Percentiles rank a stretch among this genome's conserved stretches.
Conservation (phyloP, 768 basidiomycete species). For the Tremella fuciformis region DNA sequence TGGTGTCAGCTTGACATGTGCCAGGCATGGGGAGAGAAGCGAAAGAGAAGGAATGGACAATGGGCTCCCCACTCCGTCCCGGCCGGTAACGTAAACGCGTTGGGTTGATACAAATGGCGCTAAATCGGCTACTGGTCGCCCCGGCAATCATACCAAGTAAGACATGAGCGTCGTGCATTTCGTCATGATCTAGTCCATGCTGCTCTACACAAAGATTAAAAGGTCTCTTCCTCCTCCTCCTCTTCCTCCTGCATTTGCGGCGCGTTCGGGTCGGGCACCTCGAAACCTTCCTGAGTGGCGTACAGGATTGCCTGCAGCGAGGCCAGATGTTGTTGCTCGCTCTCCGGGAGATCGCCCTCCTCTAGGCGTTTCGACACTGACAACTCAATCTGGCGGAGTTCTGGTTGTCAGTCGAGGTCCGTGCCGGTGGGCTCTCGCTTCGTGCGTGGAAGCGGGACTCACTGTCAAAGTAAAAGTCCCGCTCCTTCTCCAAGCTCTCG, state of each 20-base stretch:
- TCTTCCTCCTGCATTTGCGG: neutral
- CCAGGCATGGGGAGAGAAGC: too few species aligned
- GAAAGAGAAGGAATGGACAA: too few species aligned
- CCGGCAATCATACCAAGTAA: too few species aligned
- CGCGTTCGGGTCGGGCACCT: neutral
- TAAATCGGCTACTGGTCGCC: too few species aligned
- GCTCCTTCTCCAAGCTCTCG: constrained; percentile 91
- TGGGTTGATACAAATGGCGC: too few species aligned
- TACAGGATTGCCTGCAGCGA: constrained; percentile 92
- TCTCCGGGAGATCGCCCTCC: constrained; percentile 57
- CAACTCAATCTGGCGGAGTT: constrained; percentile 96
- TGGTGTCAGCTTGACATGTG: too few species aligned
- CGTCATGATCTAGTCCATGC: neutral
- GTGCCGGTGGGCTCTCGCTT: neutral
- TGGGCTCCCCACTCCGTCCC: too few species aligned
- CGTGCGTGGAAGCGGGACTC: constrained; percentile 23
- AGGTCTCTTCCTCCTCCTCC: constrained; percentile 47
- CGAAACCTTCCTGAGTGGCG: constrained; percentile 61
- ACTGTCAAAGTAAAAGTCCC: constrained; percentile 99
- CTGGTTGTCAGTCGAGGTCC: neutral
- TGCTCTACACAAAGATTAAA: constrained; percentile 20
- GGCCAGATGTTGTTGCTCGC: constrained; percentile 56
- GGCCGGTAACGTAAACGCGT: too few species aligned
- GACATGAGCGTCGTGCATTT: too few species aligned
- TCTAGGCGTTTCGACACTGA: constrained; percentile 79